Evolutionary conservation across 345 rosid genomes (phyloP).

Genomic region (Stellera chamaejasme): DNA sequence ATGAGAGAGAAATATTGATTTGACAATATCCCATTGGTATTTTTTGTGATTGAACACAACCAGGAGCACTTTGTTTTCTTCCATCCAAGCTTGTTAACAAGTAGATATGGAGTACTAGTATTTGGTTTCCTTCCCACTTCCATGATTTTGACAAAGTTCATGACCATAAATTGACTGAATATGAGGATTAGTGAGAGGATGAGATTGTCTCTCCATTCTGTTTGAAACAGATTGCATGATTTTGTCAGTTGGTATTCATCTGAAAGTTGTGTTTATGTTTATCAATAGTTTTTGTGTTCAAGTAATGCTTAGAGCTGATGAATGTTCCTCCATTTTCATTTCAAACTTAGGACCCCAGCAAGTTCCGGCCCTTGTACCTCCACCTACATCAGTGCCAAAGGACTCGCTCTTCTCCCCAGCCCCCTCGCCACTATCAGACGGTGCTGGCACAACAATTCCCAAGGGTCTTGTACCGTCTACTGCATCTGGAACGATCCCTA

Average conservation of each 20-base stretch:
- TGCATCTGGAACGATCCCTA: conserved; percentile 58
- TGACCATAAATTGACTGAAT: background rate
- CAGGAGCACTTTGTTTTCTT: background rate
- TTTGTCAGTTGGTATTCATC: too few relatives aligned
- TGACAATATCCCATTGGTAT: too few relatives aligned
- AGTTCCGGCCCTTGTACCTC: conserved; percentile 62
- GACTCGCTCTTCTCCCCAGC: conserved; percentile 54
- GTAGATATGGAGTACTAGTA: background rate
- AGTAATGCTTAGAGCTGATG: background rate
- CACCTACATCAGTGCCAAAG: conserved; percentile 56
- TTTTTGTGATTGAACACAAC: too few relatives aligned
- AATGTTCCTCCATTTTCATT: conserved; percentile 5
- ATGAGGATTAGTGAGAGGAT: background rate
- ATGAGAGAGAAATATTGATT: too few relatives aligned
- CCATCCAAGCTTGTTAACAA: background rate
- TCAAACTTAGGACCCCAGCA: conserved; percentile 60
- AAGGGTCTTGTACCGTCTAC: conserved; percentile 41
- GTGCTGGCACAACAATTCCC: conserved; percentile 22
- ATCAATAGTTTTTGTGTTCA: background rate
- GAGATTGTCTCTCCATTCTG: too few relatives aligned
- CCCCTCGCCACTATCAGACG: conserved; percentile 40
- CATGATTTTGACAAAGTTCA: background rate
- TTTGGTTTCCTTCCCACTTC: background rate
- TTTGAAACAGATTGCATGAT: too few relatives aligned
- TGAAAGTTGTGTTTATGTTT: background rate